phyloP scores from a whole-genome alignment of 768 basidiomycete species.

The Hericium erinaceus region DNA sequence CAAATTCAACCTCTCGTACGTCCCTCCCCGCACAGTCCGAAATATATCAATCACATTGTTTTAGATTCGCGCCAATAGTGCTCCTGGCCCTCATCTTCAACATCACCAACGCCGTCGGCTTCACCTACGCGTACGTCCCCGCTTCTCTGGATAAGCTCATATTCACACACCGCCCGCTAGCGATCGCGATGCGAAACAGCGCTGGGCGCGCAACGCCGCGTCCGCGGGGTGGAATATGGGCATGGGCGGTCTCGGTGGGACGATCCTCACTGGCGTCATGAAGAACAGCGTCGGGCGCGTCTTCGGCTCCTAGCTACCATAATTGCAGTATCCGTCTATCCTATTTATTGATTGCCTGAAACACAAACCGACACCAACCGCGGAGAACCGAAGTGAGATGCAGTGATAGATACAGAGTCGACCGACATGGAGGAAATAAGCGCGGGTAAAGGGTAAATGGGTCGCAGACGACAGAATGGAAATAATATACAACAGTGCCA shows the following conservation, averaged over 20 bases:
- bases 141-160: not conserved
- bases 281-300: slow-evolving; percentile 74
- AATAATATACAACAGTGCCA: slow-evolving; percentile 10
- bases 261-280: slow-evolving; percentile 73
- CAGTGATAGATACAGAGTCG: slow-evolving; percentile 1
- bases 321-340: not conserved
- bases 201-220: slow-evolving; percentile 74
- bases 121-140: slow-evolving; percentile 78
- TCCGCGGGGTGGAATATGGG: slow-evolving; percentile 65
- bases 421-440: slow-evolving; percentile 3
- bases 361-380: not conserved
- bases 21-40: slow-evolving; percentile 14
- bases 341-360: slow-evolving; percentile 1
- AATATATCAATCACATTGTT: not conserved
- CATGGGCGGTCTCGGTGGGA: slow-evolving; percentile 76
- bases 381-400: slow-evolving; percentile 3
- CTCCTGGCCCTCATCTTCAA: slow-evolving; percentile 93
- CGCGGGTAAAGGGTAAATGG: slow-evolving; percentile 1
- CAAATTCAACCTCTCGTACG: slow-evolving; percentile 82
- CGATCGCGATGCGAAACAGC: slow-evolving; percentile 88
- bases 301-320: slow-evolving; percentile 37
- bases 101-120: slow-evolving; percentile 89
- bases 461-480: not conserved
- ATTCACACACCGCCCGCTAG: slow-evolving; percentile 24
- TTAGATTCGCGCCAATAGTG: slow-evolving; percentile 91